Conservation (phyloP, 208 protist genomes). For the Acanthamoeba healyi region DNA sequence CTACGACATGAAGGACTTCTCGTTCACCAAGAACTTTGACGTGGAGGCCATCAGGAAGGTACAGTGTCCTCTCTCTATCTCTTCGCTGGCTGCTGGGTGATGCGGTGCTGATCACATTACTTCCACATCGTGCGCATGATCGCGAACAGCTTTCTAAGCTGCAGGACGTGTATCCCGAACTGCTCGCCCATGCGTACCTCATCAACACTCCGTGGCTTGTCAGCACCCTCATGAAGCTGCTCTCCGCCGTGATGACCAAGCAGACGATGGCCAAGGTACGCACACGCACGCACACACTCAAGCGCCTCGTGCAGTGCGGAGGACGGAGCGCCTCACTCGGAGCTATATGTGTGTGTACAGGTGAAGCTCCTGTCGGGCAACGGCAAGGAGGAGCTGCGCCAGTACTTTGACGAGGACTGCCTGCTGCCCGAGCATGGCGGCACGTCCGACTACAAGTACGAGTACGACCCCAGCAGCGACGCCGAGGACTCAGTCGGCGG, state of each 20-base stretch:
- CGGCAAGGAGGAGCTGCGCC: not conserved
- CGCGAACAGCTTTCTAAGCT: constrained; percentile 3
- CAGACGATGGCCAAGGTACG: constrained; percentile 24
- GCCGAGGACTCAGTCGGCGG: not conserved
- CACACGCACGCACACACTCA: not conserved
- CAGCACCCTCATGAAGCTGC: constrained; percentile 30
- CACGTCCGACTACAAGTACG: constrained; percentile 7
- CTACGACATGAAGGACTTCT: constrained; percentile 53
- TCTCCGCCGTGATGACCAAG: constrained; percentile 28
- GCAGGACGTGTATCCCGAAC: not conserved
- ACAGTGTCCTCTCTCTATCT: not conserved
- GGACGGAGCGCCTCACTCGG: not conserved
- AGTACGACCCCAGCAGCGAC: not conserved
- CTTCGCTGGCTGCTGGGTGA: not conserved
- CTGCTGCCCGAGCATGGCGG: constrained; percentile 39
- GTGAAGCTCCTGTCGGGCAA: constrained; percentile 1
- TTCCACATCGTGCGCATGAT: not conserved
- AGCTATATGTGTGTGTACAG: not conserved
- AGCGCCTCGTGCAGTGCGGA: too few relatives aligned
- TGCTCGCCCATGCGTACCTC: not conserved
- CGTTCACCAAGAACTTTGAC: constrained; percentile 28
- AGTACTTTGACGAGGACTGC: constrained; percentile 37
- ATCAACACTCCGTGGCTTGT: constrained; percentile 45
- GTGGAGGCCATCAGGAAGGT: constrained; percentile 31
- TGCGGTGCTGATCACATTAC: not conserved